phyloP scores from a whole-genome alignment of 805 yeast genomes.

The Cyberlindnera maclurae region DNA sequence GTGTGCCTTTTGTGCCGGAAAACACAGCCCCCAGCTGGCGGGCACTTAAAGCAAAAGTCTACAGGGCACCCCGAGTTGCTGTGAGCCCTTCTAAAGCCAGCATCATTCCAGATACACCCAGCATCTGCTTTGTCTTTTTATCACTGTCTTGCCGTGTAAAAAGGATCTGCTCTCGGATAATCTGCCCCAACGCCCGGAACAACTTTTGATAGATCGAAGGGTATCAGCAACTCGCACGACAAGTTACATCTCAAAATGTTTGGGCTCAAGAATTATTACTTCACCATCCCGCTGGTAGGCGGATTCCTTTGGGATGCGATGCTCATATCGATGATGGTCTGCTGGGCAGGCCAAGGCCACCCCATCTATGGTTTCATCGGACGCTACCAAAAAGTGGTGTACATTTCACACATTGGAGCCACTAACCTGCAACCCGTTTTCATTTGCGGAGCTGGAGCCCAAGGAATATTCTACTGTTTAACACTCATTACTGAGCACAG shows the following conservation, averaged over 20 bases:
- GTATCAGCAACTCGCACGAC: no score
- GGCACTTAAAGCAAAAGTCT: background rate
- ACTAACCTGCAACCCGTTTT: conserved; percentile 80
- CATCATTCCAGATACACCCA: no score
- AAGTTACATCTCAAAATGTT: no score
- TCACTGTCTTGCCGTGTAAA: no score
- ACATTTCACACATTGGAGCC: conserved; percentile 84
- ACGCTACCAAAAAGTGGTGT: conserved; percentile 44
- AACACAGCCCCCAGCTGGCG: background rate
- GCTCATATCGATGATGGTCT: conserved; percentile 69
- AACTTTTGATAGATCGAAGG: no score
- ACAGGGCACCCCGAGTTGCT: no score
- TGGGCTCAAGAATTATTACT: conserved; percentile 34
- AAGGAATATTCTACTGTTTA: conserved; percentile 66
- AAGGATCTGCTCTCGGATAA: no score
- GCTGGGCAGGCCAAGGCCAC: conserved; percentile 78
- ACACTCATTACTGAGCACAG: conserved; percentile 56
- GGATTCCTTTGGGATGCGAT: conserved; percentile 83
- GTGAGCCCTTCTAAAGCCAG: no score
- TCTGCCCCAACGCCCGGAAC: no score
- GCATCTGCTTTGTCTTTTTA: no score
- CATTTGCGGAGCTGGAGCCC: conserved; percentile 69
- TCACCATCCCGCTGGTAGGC: conserved; percentile 57
- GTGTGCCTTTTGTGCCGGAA: background rate
- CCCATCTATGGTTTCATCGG: conserved; percentile 59